Base-by-base conservation (phyloP, 83 land plant species). In the Isoetes engelmannii region DNA sequence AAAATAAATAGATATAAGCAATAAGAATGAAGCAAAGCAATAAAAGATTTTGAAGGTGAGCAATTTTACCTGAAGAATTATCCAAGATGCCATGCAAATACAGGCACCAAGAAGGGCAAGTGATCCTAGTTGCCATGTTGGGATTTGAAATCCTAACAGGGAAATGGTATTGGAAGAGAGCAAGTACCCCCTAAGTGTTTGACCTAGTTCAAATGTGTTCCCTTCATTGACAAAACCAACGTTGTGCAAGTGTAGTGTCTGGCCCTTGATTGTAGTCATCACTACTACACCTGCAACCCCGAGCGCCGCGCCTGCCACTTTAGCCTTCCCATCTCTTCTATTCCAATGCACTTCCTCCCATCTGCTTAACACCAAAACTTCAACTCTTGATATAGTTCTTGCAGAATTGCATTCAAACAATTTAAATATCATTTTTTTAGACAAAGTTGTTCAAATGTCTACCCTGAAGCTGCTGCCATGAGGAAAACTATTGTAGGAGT, bases 251-350 rank as follows among this genome's bases (percentile, higher is more conserved):
- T 28, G 37, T 12, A 88, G 70, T 0, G 75, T 44, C 5, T 90
- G 95, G 10, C 95, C 95, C 49, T 87, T 87, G 86, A 84, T 87
- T 0, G 87, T 73, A 0, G 95, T 87, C 49, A 90, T 90, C 13
- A 87, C 79, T 8, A 82, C 53, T 4, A 91, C 95, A 0, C 95
- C 95, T 0, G 71, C 79, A 1, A 86, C 91, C 42, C 90, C 86
- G 8, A 68, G 67, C 0, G 81, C 0, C 3, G 88, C 83, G 44
- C 95, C 95, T 5, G 67, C 6, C n/a, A 85, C 67, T 75, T 90
- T 90, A 0, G 91, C 82, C 12, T 87, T 72, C 3, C 91, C 95
- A 63, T 90, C 95, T 50, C 81, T 75, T 43, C 88, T 71, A 42
- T 69, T 58, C 18, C 83, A 7, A 13, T 82, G 59, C 3, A 87